Percentiles rank a stretch among this genome's conserved stretches.
Evolutionary conservation across 2,329 filamentous ascomycete species (phyloP).

Genomic region (Byssochlamys sp.): DNA sequence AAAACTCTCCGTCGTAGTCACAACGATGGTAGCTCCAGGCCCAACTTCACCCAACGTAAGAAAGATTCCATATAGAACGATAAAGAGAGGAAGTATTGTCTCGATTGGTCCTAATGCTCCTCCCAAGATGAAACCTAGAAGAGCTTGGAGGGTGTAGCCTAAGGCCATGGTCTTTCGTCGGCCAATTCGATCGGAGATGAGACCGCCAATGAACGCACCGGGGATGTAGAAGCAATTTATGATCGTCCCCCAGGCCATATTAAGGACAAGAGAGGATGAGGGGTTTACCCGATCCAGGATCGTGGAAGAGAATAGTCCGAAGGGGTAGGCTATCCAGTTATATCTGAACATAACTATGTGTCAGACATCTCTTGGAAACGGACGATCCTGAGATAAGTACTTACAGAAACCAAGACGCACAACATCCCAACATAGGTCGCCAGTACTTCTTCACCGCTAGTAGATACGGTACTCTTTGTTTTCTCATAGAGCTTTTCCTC

Average conservation of each 20-base stretch:
- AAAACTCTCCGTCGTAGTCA: slow-evolving; percentile 39
- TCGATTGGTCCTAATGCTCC: slow-evolving; percentile 40
- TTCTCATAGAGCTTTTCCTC: slow-evolving; percentile 38
- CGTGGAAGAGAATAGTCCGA: slow-evolving; percentile 47
- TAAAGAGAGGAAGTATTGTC: slow-evolving; percentile 40
- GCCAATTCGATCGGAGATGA: slow-evolving; percentile 42
- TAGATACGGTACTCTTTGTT: slow-evolving; percentile 39
- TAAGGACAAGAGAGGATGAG: slow-evolving; percentile 29
- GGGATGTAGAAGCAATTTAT: slow-evolving; percentile 46
- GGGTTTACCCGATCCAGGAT: slow-evolving; percentile 41
- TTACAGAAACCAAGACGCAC: slow-evolving; percentile 15
- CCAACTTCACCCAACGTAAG: slow-evolving; percentile 42
- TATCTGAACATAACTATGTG: slow-evolving; percentile 21
- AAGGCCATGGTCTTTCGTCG: slow-evolving; percentile 43
- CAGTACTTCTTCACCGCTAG: slow-evolving; percentile 44
- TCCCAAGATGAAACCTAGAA: slow-evolving; percentile 42
- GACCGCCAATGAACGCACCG: slow-evolving; percentile 39
- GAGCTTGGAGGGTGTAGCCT: slow-evolving; percentile 37
- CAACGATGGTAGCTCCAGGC: slow-evolving; percentile 35
- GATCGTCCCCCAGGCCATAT: slow-evolving; percentile 39
- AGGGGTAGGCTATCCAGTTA: slow-evolving; percentile 48
- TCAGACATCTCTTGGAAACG: neutral
- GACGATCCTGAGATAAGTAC: neutral
- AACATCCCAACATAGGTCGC: slow-evolving; percentile 39
- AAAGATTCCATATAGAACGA: slow-evolving; percentile 45